A percentile compares a stretch with the other conserved stretches of the same genome.
These are phyloP conservation scores for Cercophora newfieldiana DNA, from an alignment of 495 filamentous ascomycete species.

Conservation along the genomic window DNA sequence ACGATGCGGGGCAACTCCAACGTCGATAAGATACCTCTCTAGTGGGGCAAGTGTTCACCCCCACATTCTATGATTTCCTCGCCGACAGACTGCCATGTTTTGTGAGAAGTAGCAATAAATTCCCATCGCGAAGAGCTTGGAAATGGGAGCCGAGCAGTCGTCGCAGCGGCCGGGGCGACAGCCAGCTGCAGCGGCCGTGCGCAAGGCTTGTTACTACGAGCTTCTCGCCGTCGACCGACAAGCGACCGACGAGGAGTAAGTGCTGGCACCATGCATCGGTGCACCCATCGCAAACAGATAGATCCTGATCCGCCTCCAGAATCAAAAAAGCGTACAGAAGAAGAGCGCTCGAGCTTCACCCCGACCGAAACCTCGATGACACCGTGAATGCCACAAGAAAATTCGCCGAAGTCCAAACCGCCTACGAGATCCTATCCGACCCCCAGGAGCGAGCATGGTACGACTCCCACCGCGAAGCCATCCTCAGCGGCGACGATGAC, in stretches of 20 bases:
- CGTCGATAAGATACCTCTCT: not conserved
- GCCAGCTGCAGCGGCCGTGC: conserved; percentile 16
- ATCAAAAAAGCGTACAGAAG: conserved; percentile 91
- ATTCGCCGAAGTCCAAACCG: conserved; percentile 89
- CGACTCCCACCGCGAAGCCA: conserved; percentile 85
- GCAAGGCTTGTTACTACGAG: conserved; percentile 89
- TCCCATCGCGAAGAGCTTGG: no score
- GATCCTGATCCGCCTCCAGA: conserved; percentile 44
- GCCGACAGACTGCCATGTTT: no score
- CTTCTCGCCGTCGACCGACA: conserved; percentile 70
- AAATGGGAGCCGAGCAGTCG: conserved; percentile 84
- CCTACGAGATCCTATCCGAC: conserved; percentile 94
- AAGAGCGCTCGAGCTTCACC: conserved; percentile 91
- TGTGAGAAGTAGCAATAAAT: no score
- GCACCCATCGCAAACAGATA: not conserved
- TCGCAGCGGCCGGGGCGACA: conserved; percentile 42
- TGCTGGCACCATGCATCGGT: not conserved
- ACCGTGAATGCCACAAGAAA: conserved; percentile 75
- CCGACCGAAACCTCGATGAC: conserved; percentile 90
- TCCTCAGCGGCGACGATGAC: conserved; percentile 64
- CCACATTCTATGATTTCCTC: not conserved
- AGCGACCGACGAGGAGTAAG: conserved; percentile 83
- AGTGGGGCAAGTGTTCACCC: not conserved
- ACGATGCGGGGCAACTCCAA: not conserved
- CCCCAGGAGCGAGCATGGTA: conserved; percentile 97